Percentiles rank a stretch among this genome's conserved stretches.
These are phyloP conservation scores for Nicotiana benthamiana DNA, from an alignment of 257 asterid species.

Conservation along the genomic window DNA sequence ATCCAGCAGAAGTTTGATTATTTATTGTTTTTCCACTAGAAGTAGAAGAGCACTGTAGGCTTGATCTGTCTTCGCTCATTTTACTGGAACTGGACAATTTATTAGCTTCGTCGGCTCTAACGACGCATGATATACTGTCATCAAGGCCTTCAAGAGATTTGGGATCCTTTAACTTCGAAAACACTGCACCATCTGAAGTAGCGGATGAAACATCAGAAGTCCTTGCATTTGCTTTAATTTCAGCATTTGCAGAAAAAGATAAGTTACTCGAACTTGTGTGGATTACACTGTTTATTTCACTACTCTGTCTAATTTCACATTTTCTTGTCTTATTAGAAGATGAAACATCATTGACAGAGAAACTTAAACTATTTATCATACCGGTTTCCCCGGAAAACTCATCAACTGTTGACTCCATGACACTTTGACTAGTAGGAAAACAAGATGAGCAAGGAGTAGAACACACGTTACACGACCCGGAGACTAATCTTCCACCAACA, in stretches of 20 bases:
- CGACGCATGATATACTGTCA: constrained; percentile 49
- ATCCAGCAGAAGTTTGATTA: constrained; percentile 15
- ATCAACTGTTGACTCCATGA: constrained; percentile 46
- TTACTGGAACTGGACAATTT: constrained; percentile 10
- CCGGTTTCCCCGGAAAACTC: constrained; percentile 57
- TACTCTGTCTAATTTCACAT: constrained; percentile 34
- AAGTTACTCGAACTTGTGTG: constrained; percentile 38
- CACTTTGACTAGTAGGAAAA: constrained; percentile 40
- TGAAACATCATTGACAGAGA: constrained; percentile 14
- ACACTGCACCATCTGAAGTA: constrained; percentile 36
- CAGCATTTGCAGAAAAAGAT: constrained; percentile 47
- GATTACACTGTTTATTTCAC: constrained; percentile 36
- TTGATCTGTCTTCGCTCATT: constrained; percentile 10
- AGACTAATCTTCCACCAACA: constrained; percentile 21
- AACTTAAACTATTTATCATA: constrained; percentile 29
- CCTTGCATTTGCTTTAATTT: constrained; percentile 37
- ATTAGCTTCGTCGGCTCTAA: constrained; percentile 31
- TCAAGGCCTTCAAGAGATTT: constrained; percentile 45
- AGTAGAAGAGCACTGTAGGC: constrained; percentile 15
- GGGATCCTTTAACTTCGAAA: constrained; percentile 32
- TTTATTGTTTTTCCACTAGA: not conserved
- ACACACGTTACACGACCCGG: constrained; percentile 63
- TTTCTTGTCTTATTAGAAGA: constrained; percentile 15
- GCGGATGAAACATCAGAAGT: constrained; percentile 39
- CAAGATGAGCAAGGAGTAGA: constrained; percentile 68